A percentile compares a stretch with the other conserved stretches of the same genome.
Conservation (phyloP, 805 yeast genomes). For the Ogataea polymorpha region DNA sequence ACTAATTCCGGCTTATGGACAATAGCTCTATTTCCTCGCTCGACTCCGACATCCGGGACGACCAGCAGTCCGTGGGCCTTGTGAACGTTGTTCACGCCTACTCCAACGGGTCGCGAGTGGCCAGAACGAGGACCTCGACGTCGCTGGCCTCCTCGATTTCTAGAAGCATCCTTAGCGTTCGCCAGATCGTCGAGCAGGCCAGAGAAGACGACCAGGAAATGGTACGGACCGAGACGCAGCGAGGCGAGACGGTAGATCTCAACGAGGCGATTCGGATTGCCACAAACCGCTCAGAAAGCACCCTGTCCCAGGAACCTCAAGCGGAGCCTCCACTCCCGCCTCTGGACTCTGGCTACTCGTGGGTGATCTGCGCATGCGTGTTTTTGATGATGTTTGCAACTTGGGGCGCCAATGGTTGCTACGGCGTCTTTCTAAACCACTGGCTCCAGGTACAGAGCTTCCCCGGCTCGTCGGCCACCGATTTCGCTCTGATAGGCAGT, state of each 20-base stretch:
- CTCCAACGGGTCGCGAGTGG: neutral
- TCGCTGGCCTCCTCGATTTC: conserved; percentile 14
- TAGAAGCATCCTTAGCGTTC: conserved; percentile 13
- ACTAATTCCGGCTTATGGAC: neutral
- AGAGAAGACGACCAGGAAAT: conserved; percentile 25
- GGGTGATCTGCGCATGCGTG: conserved; percentile 45
- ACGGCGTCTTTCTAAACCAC: conserved; percentile 56
- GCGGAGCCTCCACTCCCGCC: conserved; percentile 31
- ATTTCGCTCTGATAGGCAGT: conserved; percentile 64
- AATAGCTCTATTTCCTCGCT: conserved; percentile 2
- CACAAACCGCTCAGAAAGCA: conserved; percentile 14
- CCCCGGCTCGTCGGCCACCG: conserved; percentile 50
- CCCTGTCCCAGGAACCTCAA: neutral
- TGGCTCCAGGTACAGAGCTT: conserved; percentile 48
- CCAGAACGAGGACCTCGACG: conserved; percentile 3
- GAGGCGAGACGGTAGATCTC: conserved; percentile 21
- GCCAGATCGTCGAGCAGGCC: conserved; percentile 19
- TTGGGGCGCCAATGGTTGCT: conserved; percentile 67
- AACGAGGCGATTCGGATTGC: conserved; percentile 27
- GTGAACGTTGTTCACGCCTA: neutral
- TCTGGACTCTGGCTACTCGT: conserved; percentile 57
- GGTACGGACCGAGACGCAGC: conserved; percentile 18
- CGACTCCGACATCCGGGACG: neutral
- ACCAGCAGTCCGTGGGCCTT: neutral
- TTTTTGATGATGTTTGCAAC: conserved; percentile 48